Conservation (phyloP, 352 stramenopile species). For the Globisporangium spiculum region DNA sequence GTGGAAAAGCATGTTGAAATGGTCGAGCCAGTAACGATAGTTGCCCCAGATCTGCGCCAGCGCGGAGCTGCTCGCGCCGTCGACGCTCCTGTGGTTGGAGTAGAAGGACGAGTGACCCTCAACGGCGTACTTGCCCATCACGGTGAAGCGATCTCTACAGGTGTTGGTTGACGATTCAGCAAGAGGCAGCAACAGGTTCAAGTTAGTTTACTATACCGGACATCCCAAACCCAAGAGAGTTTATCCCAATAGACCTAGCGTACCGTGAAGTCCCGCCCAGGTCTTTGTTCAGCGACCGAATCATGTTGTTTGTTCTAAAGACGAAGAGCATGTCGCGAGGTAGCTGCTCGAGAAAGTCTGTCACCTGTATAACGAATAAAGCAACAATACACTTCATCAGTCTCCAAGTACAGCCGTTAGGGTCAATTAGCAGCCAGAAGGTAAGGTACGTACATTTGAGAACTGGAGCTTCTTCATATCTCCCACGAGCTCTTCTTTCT, state of each 20-base stretch:
- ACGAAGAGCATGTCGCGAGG: conserved; percentile 91
- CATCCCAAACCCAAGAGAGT: not conserved
- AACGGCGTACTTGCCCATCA: conserved; percentile 74
- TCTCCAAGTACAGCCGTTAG: not conserved
- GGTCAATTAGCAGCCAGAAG: not conserved
- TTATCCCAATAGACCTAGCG: not conserved
- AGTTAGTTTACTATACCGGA: not conserved
- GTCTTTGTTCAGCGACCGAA: conserved; percentile 88
- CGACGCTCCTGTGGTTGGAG: conserved; percentile 6
- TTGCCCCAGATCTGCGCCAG: conserved; percentile 18
- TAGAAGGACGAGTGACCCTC: conserved; percentile 57
- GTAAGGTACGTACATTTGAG: conserved; percentile 43
- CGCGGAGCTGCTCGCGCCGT: not conserved
- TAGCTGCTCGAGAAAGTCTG: conserved; percentile 81
- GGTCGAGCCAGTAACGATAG: conserved; percentile 59
- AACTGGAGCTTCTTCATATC: conserved; percentile 67
- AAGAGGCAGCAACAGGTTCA: not conserved
- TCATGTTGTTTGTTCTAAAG: conserved; percentile 90
- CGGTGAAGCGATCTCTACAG: conserved; percentile 63
- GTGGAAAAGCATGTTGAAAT: conserved; percentile 60
- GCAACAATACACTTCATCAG: not conserved
- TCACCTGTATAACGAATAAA: conserved; percentile 33
- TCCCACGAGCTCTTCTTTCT: conserved; percentile 55
- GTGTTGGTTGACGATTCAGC: not conserved
- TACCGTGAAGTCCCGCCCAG: conserved; percentile 73